phyloP scores from a whole-genome alignment of 2,329 filamentous ascomycete species.

The Xylaria arbuscula region DNA sequence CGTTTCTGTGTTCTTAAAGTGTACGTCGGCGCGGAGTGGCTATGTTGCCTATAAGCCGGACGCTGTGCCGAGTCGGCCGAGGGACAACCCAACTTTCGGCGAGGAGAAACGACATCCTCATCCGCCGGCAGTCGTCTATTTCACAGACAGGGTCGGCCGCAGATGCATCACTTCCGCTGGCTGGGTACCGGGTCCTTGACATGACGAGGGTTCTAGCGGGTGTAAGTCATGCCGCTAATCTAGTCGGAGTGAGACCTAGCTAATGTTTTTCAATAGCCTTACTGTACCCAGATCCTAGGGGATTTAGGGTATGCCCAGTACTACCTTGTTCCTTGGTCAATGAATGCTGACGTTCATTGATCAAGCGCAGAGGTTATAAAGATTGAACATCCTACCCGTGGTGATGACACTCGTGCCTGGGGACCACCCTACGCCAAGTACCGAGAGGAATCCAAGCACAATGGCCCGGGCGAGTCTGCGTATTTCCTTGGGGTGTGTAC shows the following conservation, averaged over 20 bases:
- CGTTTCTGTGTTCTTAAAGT: not conserved
- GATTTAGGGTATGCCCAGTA: conserved; percentile 84
- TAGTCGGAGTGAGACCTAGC: conserved; percentile 25
- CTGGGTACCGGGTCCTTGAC: conserved; percentile 89
- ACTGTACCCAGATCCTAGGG: conserved; percentile 95
- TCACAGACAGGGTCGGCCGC: conserved; percentile 42
- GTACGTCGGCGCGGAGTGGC: not conserved
- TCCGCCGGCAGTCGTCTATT: conserved; percentile 47
- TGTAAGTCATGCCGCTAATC: conserved; percentile 64
- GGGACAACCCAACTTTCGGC: conserved; percentile 24
- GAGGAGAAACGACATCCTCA: conserved; percentile 18
- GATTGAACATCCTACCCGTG: conserved; percentile 89
- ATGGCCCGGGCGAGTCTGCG: conserved; percentile 88
- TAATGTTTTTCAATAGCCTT: conserved; percentile 72
- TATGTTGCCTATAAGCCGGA: conserved; percentile 40
- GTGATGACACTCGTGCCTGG: conserved; percentile 96
- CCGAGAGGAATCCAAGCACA: conserved; percentile 64
- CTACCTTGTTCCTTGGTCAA: conserved; percentile 9
- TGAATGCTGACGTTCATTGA: conserved; percentile 45
- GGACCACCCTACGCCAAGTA: conserved; percentile 93
- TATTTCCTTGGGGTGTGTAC: conserved; percentile 86
- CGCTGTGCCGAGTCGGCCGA: conserved; percentile 27
- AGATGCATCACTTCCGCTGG: conserved; percentile 68
- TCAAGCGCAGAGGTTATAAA: conserved; percentile 94
- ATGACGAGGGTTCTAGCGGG: conserved; percentile 97